Evolutionary conservation across 2,329 filamentous ascomycete genomes (phyloP).

Genomic region (Phialophora tarda): DNA sequence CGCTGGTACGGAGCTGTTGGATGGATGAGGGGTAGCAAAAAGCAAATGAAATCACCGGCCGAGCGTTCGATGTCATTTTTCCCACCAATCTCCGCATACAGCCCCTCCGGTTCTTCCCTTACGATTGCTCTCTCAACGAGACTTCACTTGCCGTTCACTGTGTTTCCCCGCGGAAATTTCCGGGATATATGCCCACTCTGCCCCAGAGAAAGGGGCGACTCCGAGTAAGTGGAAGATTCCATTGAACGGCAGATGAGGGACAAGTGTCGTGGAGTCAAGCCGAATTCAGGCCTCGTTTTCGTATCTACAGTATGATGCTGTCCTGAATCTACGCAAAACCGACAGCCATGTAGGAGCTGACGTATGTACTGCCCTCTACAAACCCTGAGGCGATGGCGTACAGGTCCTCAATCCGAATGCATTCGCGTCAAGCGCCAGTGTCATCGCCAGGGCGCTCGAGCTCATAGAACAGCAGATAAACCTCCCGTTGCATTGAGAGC

Average conservation of each 20-base stretch:
- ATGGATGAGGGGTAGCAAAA: not conserved
- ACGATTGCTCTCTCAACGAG: not conserved
- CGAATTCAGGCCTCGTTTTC: not conserved
- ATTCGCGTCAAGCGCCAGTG: slow-evolving; percentile 15
- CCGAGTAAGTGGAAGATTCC: not conserved
- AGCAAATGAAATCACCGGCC: not conserved
- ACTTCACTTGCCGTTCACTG: not conserved
- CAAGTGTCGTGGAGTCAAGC: not conserved
- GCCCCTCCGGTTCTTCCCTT: slow-evolving; percentile 8
- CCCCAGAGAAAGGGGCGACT: slow-evolving; percentile 2
- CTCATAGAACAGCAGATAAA: slow-evolving; percentile 96
- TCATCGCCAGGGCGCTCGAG: slow-evolving; percentile 61
- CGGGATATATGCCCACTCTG: not conserved
- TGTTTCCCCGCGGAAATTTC: not conserved
- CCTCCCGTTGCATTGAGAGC: slow-evolving; percentile 89
- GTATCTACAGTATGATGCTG: not conserved
- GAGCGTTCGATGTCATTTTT: not conserved
- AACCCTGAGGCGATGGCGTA: not conserved
- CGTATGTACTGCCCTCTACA: not conserved
- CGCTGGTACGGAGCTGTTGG: slow-evolving; percentile 9
- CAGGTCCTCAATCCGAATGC: not conserved
- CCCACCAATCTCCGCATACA: slow-evolving; percentile 2
- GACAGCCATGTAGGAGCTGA: not conserved
- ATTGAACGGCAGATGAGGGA: not conserved
- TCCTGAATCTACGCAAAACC: not conserved